Base-by-base conservation (phyloP, 257 asterid genomes). In the Agastache rugosa region DNA sequence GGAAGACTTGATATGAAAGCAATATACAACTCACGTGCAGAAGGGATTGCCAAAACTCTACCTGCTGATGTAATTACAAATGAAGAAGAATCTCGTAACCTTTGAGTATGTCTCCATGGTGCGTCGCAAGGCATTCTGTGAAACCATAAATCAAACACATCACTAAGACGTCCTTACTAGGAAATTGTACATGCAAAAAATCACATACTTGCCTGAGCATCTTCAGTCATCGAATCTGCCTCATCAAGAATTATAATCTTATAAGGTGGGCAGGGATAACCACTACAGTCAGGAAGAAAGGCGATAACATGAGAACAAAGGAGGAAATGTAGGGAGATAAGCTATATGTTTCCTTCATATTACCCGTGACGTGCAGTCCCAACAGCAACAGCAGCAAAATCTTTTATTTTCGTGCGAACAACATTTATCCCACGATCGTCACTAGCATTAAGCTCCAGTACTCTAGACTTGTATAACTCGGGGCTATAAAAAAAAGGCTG, bases 181-280 rank as follows among this genome's bases (percentile, higher is more conserved):
- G 41, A 63, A 74, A 45, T 35, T 35, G 35, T 11, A 55, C 54
- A 71, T 0, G 55, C 22, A 60, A 20, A 67, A 71, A 56, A 45
- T 25, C 8, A 35, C 12, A 66, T 48, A 85, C 92, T 77, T 80
- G 78, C 99, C 92, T 94, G 98, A 78, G 99, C 99, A 85, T 94
- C 99, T 86, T 94, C 97, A 22, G 98, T 94, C 99, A 94, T 94
- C n/a, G 99, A 94, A 87, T 94, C 98, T 9, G 99, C 99, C 88
- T 94, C 99, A 73, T 94, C 99, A 69, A 94, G 93, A 74, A 94
- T 87, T 61, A 92, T 92, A 63, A 94, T 92, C 87, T 94, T 94
- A 82, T 77, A 94, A 71, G 98, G 98, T 14, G 99, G 98, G 79
- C 99, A 94, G 6, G 97, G 99, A 79, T 92, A 94, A 47, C 93